Evolutionary conservation across 257 asterid genomes (phyloP).

Genomic region (Paulownia fortunei): DNA sequence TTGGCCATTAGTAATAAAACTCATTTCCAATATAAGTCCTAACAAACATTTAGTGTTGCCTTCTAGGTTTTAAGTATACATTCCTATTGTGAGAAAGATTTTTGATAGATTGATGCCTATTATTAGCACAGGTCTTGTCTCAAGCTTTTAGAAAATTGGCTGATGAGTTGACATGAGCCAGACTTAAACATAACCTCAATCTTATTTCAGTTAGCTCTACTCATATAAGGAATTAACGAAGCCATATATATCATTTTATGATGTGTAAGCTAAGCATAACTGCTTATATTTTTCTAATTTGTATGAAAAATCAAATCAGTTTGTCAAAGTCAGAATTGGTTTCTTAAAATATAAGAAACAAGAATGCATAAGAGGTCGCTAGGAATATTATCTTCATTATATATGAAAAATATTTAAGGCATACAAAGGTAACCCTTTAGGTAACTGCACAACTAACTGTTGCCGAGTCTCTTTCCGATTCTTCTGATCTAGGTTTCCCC

Average conservation of each 20-base stretch:
- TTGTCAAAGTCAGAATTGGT: neutral
- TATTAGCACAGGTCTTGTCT: too few species aligned
- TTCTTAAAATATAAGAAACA: neutral
- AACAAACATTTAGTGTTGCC: too few species aligned
- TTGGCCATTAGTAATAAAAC: too few species aligned
- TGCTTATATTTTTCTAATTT: neutral
- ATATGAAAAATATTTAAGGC: neutral
- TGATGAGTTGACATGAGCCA: neutral
- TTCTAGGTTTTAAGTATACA: neutral
- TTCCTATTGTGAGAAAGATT: neutral
- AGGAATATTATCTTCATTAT: neutral
- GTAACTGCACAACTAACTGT: neutral
- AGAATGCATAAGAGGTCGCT: neutral
- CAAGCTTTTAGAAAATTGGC: neutral
- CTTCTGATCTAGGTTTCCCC: neutral
- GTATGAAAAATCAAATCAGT: neutral
- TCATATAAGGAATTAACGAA: neutral
- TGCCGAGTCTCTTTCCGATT: neutral
- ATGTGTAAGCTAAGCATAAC: neutral
- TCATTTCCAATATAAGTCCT: too few species aligned
- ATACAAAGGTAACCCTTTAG: neutral
- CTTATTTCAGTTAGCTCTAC: neutral
- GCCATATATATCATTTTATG: neutral
- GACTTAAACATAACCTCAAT: neutral
- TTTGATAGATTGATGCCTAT: neutral